Base-by-base conservation (phyloP, 2,329 filamentous ascomycete genomes). In the Pyrenophora seminiperda region DNA sequence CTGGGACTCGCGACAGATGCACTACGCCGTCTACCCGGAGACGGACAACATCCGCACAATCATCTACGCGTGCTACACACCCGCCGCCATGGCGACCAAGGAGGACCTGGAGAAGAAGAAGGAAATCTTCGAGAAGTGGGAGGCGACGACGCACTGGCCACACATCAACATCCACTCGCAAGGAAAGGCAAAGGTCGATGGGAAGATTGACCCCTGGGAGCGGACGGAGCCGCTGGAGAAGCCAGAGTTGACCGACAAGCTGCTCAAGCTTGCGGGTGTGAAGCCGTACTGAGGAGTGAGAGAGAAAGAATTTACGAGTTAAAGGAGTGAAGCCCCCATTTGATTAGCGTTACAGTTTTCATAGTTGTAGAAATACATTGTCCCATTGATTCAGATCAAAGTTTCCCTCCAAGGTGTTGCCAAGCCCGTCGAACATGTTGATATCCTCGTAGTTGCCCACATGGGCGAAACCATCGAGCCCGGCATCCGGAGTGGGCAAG, bases 1-100 rank as follows among this genome's bases (percentile, higher is more conserved):
- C 4, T 79, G 77, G 78, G 77, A 79, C 50, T 77, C 74, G 4
- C 66, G 79, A 3, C 76, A 76, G 4, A 74, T 80, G 40, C 79
- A 82, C 60, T 80, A 59, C 38, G 52, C 51, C 6, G 47, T 53
- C 15, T 52, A 56, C 24, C 54, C 58, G 2, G 34, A 54, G 34
- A 50, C 47, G 9, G 51, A 60, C 10, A 54, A 37, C 7, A 47
- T 60, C 33, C 48, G 58, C 7, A 47, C 52, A 11, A 51, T 59
- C 4, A 50, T 53, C 19, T 65, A 65, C 27, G 50, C 58, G 0
- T 65, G 59, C 43, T 58, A 50, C 17, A 58, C 39, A 9, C 61
- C 59, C 3, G 58, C 52, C 2, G 44, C 34, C 3, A 55, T 60
- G 32, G 58, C 47, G 24, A 45, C 41, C 20, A 43, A 51, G 7